Percentiles rank a stretch among this genome's conserved stretches.
phyloP scores from a whole-genome alignment of 805 yeast genomes.

The Ogataea henricii region DNA sequence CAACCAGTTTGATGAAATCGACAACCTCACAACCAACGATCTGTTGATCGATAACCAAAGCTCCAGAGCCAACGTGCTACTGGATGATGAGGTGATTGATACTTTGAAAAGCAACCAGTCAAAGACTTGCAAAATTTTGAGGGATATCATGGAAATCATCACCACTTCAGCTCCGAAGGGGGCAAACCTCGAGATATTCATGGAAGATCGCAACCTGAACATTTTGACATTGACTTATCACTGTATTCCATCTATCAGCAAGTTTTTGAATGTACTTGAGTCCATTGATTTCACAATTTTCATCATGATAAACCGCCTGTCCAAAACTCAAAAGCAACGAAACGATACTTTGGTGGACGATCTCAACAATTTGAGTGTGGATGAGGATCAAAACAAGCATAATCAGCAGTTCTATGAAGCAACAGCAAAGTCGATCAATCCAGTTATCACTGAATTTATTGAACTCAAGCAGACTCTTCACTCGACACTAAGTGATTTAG shows the following conservation, averaged over 20 bases:
- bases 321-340: conserved; percentile 19
- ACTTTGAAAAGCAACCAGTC: conserved; percentile 38
- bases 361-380: conserved; percentile 15
- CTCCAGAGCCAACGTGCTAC: conserved; percentile 40
- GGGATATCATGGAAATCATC: conserved; percentile 45
- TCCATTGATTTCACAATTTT: conserved; percentile 63
- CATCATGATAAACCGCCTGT: conserved; percentile 33
- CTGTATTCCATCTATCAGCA: conserved; percentile 48
- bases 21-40: conserved; percentile 30
- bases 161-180: conserved; percentile 39
- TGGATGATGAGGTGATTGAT: conserved; percentile 51
- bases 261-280: conserved; percentile 55
- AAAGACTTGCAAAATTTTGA: conserved; percentile 41
- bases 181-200: conserved; percentile 24
- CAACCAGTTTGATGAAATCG: conserved; percentile 57
- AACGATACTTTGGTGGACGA: conserved; percentile 31
- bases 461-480: conserved; percentile 74
- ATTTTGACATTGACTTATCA: conserved; percentile 56
- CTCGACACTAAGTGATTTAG: conserved; percentile 54
- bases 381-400: conserved; percentile 18
- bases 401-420: conserved; percentile 36
- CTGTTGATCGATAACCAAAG: conserved; percentile 29
- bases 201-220: conserved; percentile 49
- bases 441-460: conserved; percentile 66
- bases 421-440: conserved; percentile 38